These are phyloP conservation scores for Triticum turgidum DNA, from an alignment of 176 grass and related monocot species.

Conservation along the genomic window DNA sequence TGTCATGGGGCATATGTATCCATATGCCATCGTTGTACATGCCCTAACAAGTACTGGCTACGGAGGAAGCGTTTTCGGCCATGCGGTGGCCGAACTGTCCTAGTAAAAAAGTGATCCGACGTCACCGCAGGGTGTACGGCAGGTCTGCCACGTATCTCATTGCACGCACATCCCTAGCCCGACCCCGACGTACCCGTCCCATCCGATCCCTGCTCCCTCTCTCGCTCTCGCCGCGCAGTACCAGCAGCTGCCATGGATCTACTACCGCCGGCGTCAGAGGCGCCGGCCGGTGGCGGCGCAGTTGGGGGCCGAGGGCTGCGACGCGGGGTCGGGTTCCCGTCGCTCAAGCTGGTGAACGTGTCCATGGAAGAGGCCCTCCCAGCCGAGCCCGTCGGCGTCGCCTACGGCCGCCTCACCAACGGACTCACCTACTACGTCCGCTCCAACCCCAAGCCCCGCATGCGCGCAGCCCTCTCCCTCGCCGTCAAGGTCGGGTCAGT, in stretches of 20 bases:
- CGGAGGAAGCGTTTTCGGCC: no score
- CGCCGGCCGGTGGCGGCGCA: slow-evolving; percentile 21
- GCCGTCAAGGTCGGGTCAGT: slow-evolving; percentile 99
- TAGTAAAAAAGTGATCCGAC: neutral
- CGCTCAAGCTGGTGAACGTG: slow-evolving; percentile 73
- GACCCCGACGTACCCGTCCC: no score
- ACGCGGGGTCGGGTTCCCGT: slow-evolving; percentile 82
- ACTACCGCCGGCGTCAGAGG: slow-evolving; percentile 55
- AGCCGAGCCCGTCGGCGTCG: slow-evolving; percentile 67
- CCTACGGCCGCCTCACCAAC: slow-evolving; percentile 81
- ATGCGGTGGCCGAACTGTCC: no score
- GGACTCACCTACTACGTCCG: slow-evolving; percentile 95
- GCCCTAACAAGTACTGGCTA: no score
- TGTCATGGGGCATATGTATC: no score
- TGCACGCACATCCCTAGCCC: neutral
- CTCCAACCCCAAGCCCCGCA: slow-evolving; percentile 84
- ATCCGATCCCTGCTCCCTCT: neutral
- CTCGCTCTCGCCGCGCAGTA: slow-evolving; percentile 25
- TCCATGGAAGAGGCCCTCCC: slow-evolving; percentile 75
- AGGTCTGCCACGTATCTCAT: slow-evolving; percentile 27
- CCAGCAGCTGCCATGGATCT: slow-evolving; percentile 72
- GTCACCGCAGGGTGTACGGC: slow-evolving; percentile 17
- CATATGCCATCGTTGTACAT: no score
- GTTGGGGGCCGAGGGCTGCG: slow-evolving; percentile 26
- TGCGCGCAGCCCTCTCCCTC: slow-evolving; percentile 94